phyloP scores from a whole-genome alignment of 2,329 filamentous ascomycete genomes.

The Grosmannia huntii region DNA sequence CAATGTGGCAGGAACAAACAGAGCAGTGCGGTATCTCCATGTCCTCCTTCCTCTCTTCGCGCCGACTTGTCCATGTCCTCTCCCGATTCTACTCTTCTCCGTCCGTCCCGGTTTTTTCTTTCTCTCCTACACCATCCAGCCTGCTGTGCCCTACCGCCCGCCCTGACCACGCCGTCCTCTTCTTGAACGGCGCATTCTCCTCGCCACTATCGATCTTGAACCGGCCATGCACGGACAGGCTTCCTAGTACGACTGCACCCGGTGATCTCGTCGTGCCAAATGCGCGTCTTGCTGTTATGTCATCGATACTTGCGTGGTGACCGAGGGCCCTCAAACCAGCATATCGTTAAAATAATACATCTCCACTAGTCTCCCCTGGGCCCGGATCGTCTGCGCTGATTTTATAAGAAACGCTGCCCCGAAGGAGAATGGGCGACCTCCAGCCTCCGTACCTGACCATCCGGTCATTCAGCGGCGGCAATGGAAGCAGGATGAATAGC shows the following conservation, averaged over 20 bases:
- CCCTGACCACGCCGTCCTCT: background rate
- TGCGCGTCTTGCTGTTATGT: background rate
- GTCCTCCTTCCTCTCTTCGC: background rate
- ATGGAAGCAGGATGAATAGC: slow-evolving; percentile 27
- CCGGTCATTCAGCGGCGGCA: slow-evolving; percentile 32
- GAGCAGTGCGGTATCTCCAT: too few species aligned
- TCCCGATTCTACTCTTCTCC: background rate
- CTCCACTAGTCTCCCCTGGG: background rate
- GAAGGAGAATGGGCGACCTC: slow-evolving; percentile 29
- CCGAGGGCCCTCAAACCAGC: background rate
- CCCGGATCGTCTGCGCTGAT: background rate
- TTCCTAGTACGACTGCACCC: background rate
- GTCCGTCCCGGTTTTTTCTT: background rate
- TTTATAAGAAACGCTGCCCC: too few species aligned
- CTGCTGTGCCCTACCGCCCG: background rate
- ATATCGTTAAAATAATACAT: background rate
- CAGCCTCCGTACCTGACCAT: slow-evolving; percentile 38
- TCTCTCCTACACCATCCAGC: background rate
- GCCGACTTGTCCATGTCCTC: background rate
- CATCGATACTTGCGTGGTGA: background rate
- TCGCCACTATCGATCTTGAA: background rate
- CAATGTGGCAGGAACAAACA: slow-evolving; percentile 7
- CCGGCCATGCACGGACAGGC: background rate
- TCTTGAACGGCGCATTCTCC: background rate
- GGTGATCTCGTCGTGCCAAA: background rate